Base-by-base conservation (phyloP, 306 rosid species). In the Hippophae rhamnoides region DNA sequence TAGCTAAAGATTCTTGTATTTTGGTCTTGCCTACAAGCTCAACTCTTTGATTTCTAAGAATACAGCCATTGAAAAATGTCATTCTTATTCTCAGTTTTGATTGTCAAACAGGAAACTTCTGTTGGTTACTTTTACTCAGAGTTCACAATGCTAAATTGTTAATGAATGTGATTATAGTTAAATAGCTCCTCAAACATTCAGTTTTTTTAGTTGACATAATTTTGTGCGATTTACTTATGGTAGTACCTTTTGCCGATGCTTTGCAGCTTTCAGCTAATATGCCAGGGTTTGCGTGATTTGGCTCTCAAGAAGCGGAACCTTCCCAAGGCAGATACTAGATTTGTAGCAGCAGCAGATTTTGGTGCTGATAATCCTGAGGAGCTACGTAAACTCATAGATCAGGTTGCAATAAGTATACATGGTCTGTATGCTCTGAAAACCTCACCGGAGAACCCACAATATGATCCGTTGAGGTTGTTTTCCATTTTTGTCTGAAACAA, bases 241-340 rank as follows among this genome's bases (percentile, higher is more conserved):
- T 72, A 67, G 74, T 53, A 78, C 71, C 51, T 54, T 27, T 27
- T 7, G 74, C 64, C 50, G 50, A 54, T 52, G 69, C 70, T 13
- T 57, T 76, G 76, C 84, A 92, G 99, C 75, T 79, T 92, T 79
- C 89, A 84, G 79, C 69, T 76, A 58, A 82, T 88, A 78, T 68
- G 89, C 50, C 72, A 84, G 56, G 86, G 76, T 69, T 69, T 92
- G 73, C 84, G 95, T 45, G 76, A 60, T 42, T 63, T 75, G 82
- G 87, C 89, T 2, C 67, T 85, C 51, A 72, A 79, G 52, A 62
- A 64, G 44, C 60, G 74, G 26, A 66, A 63, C 47, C 84, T 67
- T 52, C 71, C 86, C 13, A 92, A 88, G 76, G 75, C 81, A 53
- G 89, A 79, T 76, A 68, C 82, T 72, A 87, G 79, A 74, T 74